Conservation (phyloP, 805 yeast species). For the Geotrichum ghanense region DNA sequence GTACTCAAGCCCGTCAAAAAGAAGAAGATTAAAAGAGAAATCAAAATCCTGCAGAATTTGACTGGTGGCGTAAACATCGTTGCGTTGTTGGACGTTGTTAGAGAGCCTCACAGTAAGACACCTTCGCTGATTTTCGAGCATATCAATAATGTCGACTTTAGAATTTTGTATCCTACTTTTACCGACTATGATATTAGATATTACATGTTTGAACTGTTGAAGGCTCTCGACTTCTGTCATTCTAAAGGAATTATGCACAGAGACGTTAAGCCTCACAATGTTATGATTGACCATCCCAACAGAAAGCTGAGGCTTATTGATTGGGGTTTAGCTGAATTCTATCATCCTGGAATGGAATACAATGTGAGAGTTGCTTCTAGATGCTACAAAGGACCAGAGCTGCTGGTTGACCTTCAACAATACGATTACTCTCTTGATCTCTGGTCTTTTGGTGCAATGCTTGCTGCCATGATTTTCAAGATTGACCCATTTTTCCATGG, state of each 20-base stretch:
- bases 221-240: conserved; percentile 80
- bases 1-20: conserved; percentile 87
- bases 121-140: conserved; percentile 84
- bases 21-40: conserved; percentile 85
- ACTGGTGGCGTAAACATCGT: conserved; percentile 78
- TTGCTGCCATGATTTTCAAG: conserved; percentile 82
- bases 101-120: conserved; percentile 66
- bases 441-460: conserved; percentile 91
- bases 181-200: conserved; percentile 65
- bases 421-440: conserved; percentile 87
- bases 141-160: conserved; percentile 72
- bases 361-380: conserved; percentile 91
- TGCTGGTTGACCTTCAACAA: conserved; percentile 72
- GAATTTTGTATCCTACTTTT: conserved; percentile 70
- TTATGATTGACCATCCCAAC: conserved; percentile 79
- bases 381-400: conserved; percentile 88
- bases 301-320: conserved; percentile 69
- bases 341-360: conserved; percentile 79
- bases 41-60: conserved; percentile 74
- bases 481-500: conserved; percentile 92
- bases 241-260: conserved; percentile 94
- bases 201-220: conserved; percentile 70
- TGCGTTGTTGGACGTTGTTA: conserved; percentile 65
- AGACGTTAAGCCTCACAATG: conserved; percentile 92
- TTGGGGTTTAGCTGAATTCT: conserved; percentile 94